Evolutionary conservation across 2,329 filamentous ascomycete species (phyloP).

Genomic region (Fusarium sp.): DNA sequence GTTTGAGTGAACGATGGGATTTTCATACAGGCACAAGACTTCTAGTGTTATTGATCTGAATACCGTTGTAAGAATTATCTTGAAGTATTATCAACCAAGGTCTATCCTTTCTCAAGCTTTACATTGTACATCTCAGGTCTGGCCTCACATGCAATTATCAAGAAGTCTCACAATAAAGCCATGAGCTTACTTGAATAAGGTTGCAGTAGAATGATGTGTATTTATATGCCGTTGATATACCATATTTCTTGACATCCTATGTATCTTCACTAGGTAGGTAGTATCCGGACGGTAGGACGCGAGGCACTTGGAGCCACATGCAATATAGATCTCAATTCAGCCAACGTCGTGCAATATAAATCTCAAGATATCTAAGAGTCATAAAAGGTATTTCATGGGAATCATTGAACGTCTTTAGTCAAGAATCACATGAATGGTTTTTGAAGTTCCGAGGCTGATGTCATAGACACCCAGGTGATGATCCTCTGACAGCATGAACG

Average conservation of each 20-base stretch:
- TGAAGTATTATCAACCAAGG: background rate
- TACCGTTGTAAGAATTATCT: background rate
- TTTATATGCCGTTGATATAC: background rate
- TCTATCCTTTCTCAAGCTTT: background rate
- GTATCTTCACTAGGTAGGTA: no score
- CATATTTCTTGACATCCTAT: no score
- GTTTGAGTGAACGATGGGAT: background rate
- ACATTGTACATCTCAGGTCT: background rate
- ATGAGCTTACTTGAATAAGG: background rate
- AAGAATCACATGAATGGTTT: background rate
- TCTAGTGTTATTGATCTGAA: background rate
- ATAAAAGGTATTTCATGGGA: background rate
- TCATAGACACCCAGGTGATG: conserved; percentile 13
- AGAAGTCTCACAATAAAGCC: background rate
- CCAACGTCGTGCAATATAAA: background rate
- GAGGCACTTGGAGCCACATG: background rate
- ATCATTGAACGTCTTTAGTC: background rate
- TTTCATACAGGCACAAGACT: background rate
- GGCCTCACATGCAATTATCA: background rate
- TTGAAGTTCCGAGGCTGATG: conserved; percentile 2
- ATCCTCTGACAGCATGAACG: conserved; percentile 17
- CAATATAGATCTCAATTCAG: background rate
- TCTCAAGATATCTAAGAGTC: background rate
- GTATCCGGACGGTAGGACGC: no score
- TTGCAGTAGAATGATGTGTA: background rate